Conservation (phyloP, 306 rosid species). For the Echinosophora koreensis region DNA sequence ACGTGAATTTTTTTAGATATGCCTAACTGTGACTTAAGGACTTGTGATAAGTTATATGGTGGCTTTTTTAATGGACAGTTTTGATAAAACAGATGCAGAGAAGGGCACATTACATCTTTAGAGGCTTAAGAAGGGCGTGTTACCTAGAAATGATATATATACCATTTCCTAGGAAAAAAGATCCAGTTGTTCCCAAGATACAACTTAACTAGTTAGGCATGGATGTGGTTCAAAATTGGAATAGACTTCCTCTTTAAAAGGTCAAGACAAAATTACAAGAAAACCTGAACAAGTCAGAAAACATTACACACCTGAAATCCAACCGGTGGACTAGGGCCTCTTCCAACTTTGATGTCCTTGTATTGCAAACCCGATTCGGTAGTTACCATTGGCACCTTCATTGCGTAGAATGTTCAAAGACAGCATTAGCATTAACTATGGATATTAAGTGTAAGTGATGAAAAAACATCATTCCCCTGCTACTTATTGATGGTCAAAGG, state of each 20-base stretch:
- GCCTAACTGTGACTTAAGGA: background rate
- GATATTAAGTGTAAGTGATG: constrained; percentile 30
- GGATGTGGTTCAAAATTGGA: constrained; percentile 16
- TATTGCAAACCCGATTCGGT: constrained; percentile 94
- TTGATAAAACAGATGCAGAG: constrained; percentile 5
- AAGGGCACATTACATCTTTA: constrained; percentile 10
- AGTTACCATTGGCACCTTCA: constrained; percentile 84
- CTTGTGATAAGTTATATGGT: background rate
- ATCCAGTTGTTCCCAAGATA: constrained; percentile 29
- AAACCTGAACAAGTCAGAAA: constrained; percentile 40
- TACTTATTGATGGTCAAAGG: constrained; percentile 12
- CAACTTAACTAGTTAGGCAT: no score
- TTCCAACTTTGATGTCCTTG: constrained; percentile 89
- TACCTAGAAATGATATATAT: no score
- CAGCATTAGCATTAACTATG: constrained; percentile 34
- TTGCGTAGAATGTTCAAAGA: constrained; percentile 40
- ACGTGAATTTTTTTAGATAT: background rate
- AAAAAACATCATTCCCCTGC: constrained; percentile 30
- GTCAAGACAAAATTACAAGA: constrained; percentile 21
- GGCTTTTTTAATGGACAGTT: constrained; percentile 14
- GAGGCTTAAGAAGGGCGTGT: background rate
- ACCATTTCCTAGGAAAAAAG: background rate
- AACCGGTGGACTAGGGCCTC: constrained; percentile 89
- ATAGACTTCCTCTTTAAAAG: constrained; percentile 10
- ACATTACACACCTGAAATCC: constrained; percentile 84